phyloP scores from a whole-genome alignment of 2,329 filamentous ascomycete genomes.

The Beauveria asiatica region DNA sequence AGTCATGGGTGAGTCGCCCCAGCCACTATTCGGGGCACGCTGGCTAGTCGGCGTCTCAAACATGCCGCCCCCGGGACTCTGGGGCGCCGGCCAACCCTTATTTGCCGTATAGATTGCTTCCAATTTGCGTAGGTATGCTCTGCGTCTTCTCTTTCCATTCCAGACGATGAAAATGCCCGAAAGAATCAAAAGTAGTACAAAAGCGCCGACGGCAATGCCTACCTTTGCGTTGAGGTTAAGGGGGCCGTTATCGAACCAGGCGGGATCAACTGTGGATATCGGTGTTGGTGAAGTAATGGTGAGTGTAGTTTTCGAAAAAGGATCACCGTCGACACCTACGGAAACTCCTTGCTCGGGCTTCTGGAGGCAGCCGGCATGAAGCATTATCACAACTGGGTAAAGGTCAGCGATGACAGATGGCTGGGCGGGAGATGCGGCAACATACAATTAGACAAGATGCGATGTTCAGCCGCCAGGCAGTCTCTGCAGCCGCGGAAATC shows the following conservation, averaged over 20 bases:
- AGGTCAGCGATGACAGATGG: constrained; percentile 16
- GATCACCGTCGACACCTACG: constrained; percentile 41
- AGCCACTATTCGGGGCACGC: constrained; percentile 37
- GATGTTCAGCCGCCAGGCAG: constrained; percentile 34
- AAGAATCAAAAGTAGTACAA: constrained; percentile 39
- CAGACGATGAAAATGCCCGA: constrained; percentile 46
- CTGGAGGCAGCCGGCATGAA: constrained; percentile 49
- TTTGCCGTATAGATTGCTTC: constrained; percentile 28
- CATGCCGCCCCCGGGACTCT: constrained; percentile 17
- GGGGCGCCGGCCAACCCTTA: constrained; percentile 35
- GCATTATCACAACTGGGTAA: constrained; percentile 35
- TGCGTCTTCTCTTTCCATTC: constrained; percentile 47
- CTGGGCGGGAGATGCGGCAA: constrained; percentile 2
- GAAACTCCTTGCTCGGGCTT: constrained; percentile 36
- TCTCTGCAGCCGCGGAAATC: constrained; percentile 34
- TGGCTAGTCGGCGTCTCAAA: constrained; percentile 45
- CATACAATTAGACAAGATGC: constrained; percentile 47
- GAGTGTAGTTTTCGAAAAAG: constrained; percentile 41
- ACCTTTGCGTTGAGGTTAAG: constrained; percentile 47
- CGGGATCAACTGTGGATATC: constrained; percentile 28
- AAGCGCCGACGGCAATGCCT: constrained; percentile 45
- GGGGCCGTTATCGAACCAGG: constrained; percentile 34
- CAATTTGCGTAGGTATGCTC: constrained; percentile 40
- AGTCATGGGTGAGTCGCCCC: constrained; percentile 45
- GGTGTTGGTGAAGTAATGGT: constrained; percentile 42